A percentile compares a stretch with the other conserved stretches of the same genome.
phyloP scores from a whole-genome alignment of 768 basidiomycete genomes.

The Lactifluus volemus region DNA sequence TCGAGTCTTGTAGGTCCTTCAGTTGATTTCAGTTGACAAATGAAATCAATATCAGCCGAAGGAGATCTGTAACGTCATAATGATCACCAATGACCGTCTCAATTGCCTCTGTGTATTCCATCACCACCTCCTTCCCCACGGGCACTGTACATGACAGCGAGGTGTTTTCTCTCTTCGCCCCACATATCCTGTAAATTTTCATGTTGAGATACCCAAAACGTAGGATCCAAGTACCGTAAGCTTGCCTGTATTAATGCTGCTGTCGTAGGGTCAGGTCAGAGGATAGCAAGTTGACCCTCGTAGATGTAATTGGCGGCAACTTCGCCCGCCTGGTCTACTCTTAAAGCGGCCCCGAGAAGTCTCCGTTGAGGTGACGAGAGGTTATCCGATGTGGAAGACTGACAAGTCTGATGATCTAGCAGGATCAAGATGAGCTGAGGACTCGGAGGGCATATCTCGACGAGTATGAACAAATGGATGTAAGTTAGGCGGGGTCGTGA shows the following conservation, averaged over 20 bases:
- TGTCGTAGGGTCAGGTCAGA: conserved; percentile 49
- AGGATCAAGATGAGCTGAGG: conserved; percentile 41
- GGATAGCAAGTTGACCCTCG: conserved; percentile 70
- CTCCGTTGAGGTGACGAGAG: conserved; percentile 42
- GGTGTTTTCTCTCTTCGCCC: conserved; percentile 89
- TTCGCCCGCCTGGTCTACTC: conserved; percentile 95
- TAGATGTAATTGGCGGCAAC: conserved; percentile 96
- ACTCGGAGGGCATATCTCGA: conserved; percentile 29
- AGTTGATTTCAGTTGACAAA: conserved; percentile 58
- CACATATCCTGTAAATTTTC: conserved; percentile 79
- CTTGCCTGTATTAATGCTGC: conserved; percentile 69
- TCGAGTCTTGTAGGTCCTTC: conserved; percentile 54
- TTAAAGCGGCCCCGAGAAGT: conserved; percentile 55
- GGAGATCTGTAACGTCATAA: conserved; percentile 51
- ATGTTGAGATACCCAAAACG: neutral
- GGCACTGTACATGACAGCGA: conserved; percentile 81
- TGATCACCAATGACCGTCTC: conserved; percentile 98
- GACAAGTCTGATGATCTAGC: conserved; percentile 31
- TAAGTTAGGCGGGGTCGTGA: neutral
- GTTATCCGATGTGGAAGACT: conserved; percentile 45
- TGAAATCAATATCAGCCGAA: neutral
- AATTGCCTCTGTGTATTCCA: conserved; percentile 98
- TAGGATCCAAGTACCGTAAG: conserved; percentile 9
- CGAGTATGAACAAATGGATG: conserved; percentile 9
- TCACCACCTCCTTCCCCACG: conserved; percentile 87